A percentile compares a stretch with the other conserved stretches of the same genome.
Conservation (phyloP, 208 protist species). For the Trichomonas tenax region DNA sequence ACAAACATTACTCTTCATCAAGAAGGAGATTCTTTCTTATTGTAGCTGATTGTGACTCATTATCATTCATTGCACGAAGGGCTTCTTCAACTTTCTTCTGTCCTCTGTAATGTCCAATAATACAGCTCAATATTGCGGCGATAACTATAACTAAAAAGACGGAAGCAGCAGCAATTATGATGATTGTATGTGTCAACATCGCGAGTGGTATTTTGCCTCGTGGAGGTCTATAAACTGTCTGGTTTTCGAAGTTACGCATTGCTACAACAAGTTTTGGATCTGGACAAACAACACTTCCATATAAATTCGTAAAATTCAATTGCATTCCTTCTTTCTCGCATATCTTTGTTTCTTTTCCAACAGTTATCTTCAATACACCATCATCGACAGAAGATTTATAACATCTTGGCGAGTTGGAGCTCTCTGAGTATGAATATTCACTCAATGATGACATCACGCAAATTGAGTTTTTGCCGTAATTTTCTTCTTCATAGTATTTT, state of each 20-base stretch:
- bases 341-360: not conserved
- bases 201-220: not conserved
- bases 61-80: not conserved
- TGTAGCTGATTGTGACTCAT: not conserved
- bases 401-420: not conserved
- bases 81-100: not conserved
- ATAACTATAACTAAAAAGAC: not conserved
- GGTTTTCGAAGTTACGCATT: not conserved
- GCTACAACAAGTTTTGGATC: not conserved
- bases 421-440: not conserved
- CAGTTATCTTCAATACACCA: not conserved
- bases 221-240: not conserved
- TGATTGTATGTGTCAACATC: not conserved
- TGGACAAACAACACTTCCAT: not conserved
- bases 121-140: not conserved
- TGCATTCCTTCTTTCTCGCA: not conserved
- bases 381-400: not conserved
- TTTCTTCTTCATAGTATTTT: not conserved
- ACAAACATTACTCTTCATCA: not conserved
- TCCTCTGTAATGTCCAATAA: not conserved
- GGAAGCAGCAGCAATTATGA: not conserved
- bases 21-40: not conserved
- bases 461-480: not conserved
- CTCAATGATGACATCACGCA: not conserved
- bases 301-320: not conserved